These are phyloP conservation scores for Exserohilum rostratum DNA, from an alignment of 2,329 filamentous ascomycete genomes.

Conservation along the genomic window DNA sequence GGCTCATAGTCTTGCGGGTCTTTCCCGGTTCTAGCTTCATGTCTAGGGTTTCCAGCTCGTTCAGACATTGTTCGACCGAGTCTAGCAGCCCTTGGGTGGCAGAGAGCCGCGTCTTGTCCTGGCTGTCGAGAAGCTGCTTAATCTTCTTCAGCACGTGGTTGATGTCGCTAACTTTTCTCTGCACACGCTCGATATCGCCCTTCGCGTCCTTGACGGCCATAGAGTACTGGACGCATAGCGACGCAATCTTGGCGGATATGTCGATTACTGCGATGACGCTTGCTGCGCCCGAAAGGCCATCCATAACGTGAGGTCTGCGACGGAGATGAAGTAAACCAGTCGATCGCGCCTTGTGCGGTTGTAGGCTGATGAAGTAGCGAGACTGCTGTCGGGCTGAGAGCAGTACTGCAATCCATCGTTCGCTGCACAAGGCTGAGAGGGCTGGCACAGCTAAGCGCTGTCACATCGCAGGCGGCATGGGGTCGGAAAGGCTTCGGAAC, in stretches of 20 bases:
- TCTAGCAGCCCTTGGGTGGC: constrained; percentile 28
- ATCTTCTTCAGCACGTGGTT: constrained; percentile 31
- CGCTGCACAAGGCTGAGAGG: constrained; percentile 1
- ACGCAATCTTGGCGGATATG: constrained; percentile 46
- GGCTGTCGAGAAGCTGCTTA: constrained; percentile 35
- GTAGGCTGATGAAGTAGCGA: constrained; percentile 15
- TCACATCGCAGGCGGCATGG: background rate
- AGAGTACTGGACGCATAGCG: constrained; percentile 47
- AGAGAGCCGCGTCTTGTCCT: constrained; percentile 32
- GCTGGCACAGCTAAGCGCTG: constrained; percentile 15
- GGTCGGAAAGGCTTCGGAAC: background rate
- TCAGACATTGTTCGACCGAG: constrained; percentile 22
- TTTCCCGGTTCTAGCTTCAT: constrained; percentile 19
- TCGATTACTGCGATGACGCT: constrained; percentile 50
- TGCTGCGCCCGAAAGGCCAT: constrained; percentile 43
- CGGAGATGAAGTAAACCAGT: background rate
- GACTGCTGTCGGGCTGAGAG: constrained; percentile 5
- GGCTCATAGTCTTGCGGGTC: constrained; percentile 37
- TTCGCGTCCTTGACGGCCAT: constrained; percentile 29
- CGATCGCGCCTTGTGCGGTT: background rate
- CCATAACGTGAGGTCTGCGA: constrained; percentile 28
- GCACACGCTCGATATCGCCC: constrained; percentile 43
- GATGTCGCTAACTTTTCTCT: constrained; percentile 34
- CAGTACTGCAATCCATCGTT: constrained; percentile 14
- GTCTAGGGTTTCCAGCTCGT: constrained; percentile 20